Base-by-base conservation (phyloP, 2,329 filamentous ascomycete genomes). In the Microsporum ferrugineum region DNA sequence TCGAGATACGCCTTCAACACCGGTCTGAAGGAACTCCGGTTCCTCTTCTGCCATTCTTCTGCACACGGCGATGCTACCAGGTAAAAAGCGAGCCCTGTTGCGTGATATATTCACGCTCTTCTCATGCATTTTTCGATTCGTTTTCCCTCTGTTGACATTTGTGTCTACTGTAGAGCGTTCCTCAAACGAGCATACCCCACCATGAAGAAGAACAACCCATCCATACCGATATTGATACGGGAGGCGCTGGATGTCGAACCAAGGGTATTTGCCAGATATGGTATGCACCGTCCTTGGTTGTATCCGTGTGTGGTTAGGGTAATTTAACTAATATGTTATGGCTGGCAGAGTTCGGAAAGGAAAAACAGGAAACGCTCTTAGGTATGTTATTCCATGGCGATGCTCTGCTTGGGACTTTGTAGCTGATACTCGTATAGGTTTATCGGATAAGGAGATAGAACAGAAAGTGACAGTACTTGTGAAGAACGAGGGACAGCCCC, bases 141-240 rank as follows among this genome's bases (percentile, higher is more conserved):
- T 6, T 14, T 5, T n/a, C 39, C 6, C 14, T 43, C 39, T n/a
- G 39, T n/a, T 43, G 39, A 43, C 7, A 43, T 14, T 5, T 43
- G 3, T 17, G 17, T 43, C 14, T 43, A 5, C 5, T 43, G 10
- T n/a, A 57, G 94, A 75, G 86, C 88, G 34, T 99, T 99, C 78
- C 82, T 99, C 67, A 87, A 87, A 66, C 85, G 89, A 73, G 86
- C 91, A 67, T 99, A 99, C 77, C 94, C 94, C 55, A 94, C 89
- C 63, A 97, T 99, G 92, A 99, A 99, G 85, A 95, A 95, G 82
- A 89, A 92, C 82, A 99, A 99, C 80, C 94, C 94, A 61, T 80
- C 88, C 76, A 91, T 84, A 57, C 94, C 94, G 60, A 97, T 99
- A 77, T 81, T 99, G 80, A 86, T 99, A 71, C 89, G 94, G 72